Base-by-base conservation (phyloP, 306 rosid genomes). In the Castanospermum australe region DNA sequence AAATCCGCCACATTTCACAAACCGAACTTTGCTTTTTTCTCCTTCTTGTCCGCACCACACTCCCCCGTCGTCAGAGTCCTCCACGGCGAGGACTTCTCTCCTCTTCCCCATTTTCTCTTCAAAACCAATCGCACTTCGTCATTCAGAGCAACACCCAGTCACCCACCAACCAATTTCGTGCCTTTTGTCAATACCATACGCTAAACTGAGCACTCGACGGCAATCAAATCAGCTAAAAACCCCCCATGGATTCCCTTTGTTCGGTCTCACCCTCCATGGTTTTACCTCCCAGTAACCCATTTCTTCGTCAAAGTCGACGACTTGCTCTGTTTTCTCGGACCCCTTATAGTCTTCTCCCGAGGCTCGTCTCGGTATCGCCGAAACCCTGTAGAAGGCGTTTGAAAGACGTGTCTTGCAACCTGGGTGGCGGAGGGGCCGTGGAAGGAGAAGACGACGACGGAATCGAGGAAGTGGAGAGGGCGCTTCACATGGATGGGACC, bases 171-270 rank as follows among this genome's bases (percentile, higher is more conserved):
- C 9, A 41, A 17, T 52, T 25, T 8, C 56, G 71, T 42, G 32
- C 1, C 5, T 24, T 64, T 4, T 42, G 10, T 41, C 12, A 24
- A 28, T 72, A 17, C 5, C 30, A 13, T 38, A 36, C 21, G 15
- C 69, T 21, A 35, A 30, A 4, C 30, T 30, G 61, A 69, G 17
- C 38, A 18, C 44, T 39, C 52, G 13, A 54, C 12, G 15, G 33
- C 6, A 14, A 57, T 10, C 39, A 42, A 41, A 32, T 2, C 61
- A 67, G 22, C 17, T 28, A 41, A 28, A 1, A 38, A 35, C 1
- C 8, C n/a, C 18, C 59, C 60, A 94, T 95, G 99, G 99, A 95
- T 83, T 93, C 98, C 0, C 91, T 95, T 38, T 88, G 98, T 5
- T 86, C 97, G 0, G 95, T 95, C 0, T 88, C 91, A 0, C 88